Conservation (phyloP, 352 stramenopile species). For the Pythium periplocum region DNA sequence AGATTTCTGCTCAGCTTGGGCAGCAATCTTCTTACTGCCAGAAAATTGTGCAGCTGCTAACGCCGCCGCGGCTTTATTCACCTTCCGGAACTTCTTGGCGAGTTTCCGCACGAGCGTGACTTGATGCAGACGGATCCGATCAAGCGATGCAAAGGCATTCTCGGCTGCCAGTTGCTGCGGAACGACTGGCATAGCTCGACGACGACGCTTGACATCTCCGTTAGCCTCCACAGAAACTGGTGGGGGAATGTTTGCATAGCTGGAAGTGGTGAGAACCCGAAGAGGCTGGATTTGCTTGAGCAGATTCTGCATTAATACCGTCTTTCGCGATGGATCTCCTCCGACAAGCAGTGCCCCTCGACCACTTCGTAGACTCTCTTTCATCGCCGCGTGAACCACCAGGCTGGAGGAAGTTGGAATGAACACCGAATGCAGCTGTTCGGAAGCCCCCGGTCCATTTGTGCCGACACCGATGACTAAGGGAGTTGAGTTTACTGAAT, state of each 20-base stretch:
- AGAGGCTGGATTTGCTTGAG: conserved; percentile 20
- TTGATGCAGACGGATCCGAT: conserved; percentile 26
- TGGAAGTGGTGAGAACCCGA: conserved; percentile 17
- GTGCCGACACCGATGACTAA: background rate
- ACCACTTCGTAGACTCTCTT: conserved; percentile 19
- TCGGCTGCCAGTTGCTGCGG: conserved; percentile 4
- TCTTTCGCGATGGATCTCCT: conserved; percentile 16
- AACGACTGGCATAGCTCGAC: conserved; percentile 12
- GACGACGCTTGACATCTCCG: conserved; percentile 4
- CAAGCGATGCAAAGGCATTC: conserved; percentile 15
- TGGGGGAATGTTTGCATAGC: conserved; percentile 15
- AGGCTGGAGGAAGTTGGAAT: conserved; percentile 24
- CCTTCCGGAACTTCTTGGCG: conserved; percentile 20
- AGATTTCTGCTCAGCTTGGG: background rate
- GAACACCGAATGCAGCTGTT: conserved; percentile 20
- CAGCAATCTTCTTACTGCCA: background rate
- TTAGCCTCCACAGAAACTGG: conserved; percentile 6
- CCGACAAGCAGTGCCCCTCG: conserved; percentile 22
- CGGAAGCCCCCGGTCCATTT: background rate
- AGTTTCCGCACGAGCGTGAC: conserved; percentile 17
- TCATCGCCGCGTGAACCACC: conserved; percentile 23
- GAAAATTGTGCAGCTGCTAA: conserved; percentile 11
- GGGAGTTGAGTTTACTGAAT: conserved; percentile 3
- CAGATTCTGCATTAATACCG: conserved; percentile 22
- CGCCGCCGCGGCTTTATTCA: conserved; percentile 19